Base-by-base conservation (phyloP, 1,284 basidiomycete genomes). In the Mycena sp. region DNA sequence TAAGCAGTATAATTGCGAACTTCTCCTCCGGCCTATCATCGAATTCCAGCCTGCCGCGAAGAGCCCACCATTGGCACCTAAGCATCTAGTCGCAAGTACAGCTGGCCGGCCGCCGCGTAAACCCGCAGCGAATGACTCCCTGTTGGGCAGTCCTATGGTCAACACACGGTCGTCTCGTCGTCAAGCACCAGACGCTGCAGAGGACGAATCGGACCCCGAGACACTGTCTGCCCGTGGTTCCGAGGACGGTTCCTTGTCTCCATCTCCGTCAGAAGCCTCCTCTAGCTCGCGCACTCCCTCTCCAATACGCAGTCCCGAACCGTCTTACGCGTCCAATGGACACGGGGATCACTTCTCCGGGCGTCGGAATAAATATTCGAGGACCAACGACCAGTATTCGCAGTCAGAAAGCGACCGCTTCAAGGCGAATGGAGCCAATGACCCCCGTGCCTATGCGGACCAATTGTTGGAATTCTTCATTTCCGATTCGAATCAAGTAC, bases 391-490 rank as follows among this genome's bases (percentile, higher is more conserved):
- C 38, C 28, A 54, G 19, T 62, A 62, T 50, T 60, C 76, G 80
- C 57, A 76, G 74, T 76, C 40, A 21, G 87, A 84, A 49, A 80
- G 78, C 10, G 85, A 85, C 58, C 71, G 70, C 32, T 64, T 70
- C 30, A 76, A 74, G 40, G 59, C 76, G 37, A 84, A 84, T 61
- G 82, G 80, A 26, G 67, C 68, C 6, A 74, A 74, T 45, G 85
- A 87, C 67, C 78, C 83, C 23, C 81, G 86, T 54, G 81, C 83
- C 25, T 99, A 99, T 74, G 95, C 92, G 45, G 96, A 99, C 77
- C 93, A 96, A 75, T 96, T 99, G 65, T 85, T 99, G 70, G 97
- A 99, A 81, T 99, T 99, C 79, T 99, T 99, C 78, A 96, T 99
- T 71, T 98, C 97, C 46, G 98, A 99, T 78, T 94, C 95, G 43